These are phyloP conservation scores for Sherardia arvensis DNA, from an alignment of 257 asterid genomes.

Conservation along the genomic window DNA sequence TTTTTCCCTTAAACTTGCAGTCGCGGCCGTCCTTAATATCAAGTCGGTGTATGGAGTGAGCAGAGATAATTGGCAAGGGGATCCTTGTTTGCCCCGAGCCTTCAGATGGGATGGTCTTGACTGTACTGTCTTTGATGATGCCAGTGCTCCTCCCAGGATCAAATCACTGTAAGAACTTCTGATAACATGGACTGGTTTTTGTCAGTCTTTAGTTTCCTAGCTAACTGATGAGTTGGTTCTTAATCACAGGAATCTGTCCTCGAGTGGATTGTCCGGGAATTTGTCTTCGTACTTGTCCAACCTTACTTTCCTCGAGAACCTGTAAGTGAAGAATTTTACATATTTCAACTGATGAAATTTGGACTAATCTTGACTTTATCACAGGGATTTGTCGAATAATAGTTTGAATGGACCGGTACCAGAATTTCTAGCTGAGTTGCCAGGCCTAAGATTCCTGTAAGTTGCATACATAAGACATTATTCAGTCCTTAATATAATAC, in stretches of 20 bases:
- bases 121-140: conserved; percentile 19
- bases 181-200: no score
- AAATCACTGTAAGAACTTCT: conserved; percentile 26
- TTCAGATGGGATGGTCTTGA: conserved; percentile 32
- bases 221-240: neutral
- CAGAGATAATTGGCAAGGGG: conserved; percentile 36
- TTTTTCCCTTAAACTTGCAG: conserved; percentile 5
- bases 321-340: conserved; percentile 15
- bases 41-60: conserved; percentile 20
- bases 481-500: no score
- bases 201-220: no score
- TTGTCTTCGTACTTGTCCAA: conserved; percentile 14
- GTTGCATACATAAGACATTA: neutral
- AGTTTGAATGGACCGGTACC: conserved; percentile 21
- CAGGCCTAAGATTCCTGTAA: conserved; percentile 18
- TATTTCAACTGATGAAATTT: neutral
- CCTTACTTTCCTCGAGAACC: conserved; percentile 14
- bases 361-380: neutral
- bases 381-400: conserved; percentile 30
- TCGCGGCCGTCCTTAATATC: conserved; percentile 18
- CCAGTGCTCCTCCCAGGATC: conserved; percentile 16
- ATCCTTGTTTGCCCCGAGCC: conserved; percentile 26
- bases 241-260: conserved; percentile 20
- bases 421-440: conserved; percentile 18
- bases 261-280: conserved; percentile 19